These are phyloP conservation scores for Wallacemonas sp. DNA, from an alignment of 208 protist genomes.

Conservation along the genomic window DNA sequence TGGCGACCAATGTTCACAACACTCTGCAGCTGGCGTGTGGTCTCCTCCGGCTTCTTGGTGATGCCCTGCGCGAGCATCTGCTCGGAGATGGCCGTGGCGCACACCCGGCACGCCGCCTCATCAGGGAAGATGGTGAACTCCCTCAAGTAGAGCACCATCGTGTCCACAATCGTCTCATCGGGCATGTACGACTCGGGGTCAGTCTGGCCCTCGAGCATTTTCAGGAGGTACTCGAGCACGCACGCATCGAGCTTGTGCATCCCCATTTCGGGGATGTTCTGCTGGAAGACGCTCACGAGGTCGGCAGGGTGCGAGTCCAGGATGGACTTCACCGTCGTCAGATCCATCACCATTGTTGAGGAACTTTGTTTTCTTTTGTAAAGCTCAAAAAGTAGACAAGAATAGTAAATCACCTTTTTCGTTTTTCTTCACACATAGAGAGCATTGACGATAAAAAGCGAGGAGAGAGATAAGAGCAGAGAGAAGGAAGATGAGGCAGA, in stretches of 20 bases:
- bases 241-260: conserved; percentile 75
- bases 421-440: too few relatives aligned
- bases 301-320: conserved; percentile 53
- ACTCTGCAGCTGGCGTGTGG: conserved; percentile 66
- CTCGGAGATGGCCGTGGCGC: conserved; percentile 43
- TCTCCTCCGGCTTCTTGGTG: conserved; percentile 71
- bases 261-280: conserved; percentile 65
- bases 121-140: conserved; percentile 71
- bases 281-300: conserved; percentile 68
- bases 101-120: conserved; percentile 39
- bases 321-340: conserved; percentile 53
- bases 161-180: conserved; percentile 73
- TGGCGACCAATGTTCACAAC: conserved; percentile 86
- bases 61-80: conserved; percentile 65
- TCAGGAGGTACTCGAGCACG: conserved; percentile 82
- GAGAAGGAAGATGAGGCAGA: too few relatives aligned
- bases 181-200: conserved; percentile 77
- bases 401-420: too few relatives aligned
- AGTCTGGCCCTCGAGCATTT: conserved; percentile 88
- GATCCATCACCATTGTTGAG: conserved; percentile 47
- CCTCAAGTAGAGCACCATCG: conserved; percentile 72
- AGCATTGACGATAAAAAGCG: too few relatives aligned
- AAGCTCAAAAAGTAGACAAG: neutral
- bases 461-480: too few relatives aligned
- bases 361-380: conserved; percentile 1